phyloP scores from a whole-genome alignment of 2,329 filamentous ascomycete species.

The Decorospora gaudefroyi region DNA sequence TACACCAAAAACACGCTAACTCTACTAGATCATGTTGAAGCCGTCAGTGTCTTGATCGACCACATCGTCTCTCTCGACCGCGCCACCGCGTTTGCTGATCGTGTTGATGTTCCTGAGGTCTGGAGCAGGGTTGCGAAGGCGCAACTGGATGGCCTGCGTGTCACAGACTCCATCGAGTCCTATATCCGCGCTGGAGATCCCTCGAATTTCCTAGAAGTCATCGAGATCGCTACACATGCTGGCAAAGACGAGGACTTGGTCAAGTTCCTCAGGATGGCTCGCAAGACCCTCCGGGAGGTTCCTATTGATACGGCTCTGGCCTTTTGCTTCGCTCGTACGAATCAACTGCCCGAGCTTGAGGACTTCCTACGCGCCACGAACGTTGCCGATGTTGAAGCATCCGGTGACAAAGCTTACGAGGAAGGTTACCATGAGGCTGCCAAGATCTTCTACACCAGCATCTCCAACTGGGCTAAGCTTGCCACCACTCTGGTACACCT shows the following conservation, averaged over 20 bases:
- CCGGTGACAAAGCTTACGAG: conserved; percentile 95
- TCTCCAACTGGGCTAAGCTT: conserved; percentile 99
- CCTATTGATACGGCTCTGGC: conserved; percentile 91
- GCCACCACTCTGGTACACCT: conserved; percentile 97
- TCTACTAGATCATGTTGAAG: conserved; percentile 83
- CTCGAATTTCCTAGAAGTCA: conserved; percentile 92
- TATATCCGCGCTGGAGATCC: conserved; percentile 96
- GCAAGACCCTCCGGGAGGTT: conserved; percentile 93
- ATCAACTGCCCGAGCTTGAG: conserved; percentile 90
- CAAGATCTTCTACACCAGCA: conserved; percentile 98
- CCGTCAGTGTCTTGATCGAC: conserved; percentile 90
- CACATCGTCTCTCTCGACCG: conserved; percentile 98
- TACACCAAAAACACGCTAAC: no score
- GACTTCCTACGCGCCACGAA: conserved; percentile 94
- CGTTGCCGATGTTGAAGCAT: conserved; percentile 93
- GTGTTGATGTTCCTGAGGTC: conserved; percentile 89
- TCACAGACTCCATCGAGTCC: conserved; percentile 90
- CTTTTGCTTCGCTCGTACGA: conserved; percentile 89
- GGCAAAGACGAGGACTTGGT: conserved; percentile 98
- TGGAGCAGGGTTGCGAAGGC: conserved; percentile 99
- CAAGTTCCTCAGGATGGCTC: conserved; percentile 95
- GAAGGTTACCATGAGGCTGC: conserved; percentile 94
- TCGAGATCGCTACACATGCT: conserved; percentile 91
- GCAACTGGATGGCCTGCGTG: conserved; percentile 91
- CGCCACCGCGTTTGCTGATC: conserved; percentile 92